Conservation (phyloP, 306 rosid species). For the Inga laurina region DNA sequence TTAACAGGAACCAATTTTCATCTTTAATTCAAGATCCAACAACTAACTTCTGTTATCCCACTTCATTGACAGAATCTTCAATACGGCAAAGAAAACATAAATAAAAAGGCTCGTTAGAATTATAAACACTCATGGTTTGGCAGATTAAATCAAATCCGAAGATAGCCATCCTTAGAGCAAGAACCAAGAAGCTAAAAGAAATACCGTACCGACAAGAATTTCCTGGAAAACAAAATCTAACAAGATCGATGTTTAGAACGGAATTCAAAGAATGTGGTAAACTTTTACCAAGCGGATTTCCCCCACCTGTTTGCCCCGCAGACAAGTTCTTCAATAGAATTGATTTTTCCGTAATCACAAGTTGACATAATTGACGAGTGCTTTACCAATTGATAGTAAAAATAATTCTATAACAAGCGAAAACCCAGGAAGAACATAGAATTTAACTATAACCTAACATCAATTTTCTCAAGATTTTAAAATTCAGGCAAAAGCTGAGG, state of each 20-base stretch:
- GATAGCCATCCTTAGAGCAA: not conserved
- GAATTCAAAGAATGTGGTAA: constrained; percentile 12
- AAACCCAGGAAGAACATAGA: not conserved
- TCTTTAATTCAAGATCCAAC: constrained; percentile 23
- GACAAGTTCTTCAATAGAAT: not conserved
- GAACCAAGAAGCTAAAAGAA: constrained; percentile 14
- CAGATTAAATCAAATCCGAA: not conserved
- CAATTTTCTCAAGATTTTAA: constrained; percentile 13
- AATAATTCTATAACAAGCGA: not conserved
- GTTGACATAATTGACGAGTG: not conserved
- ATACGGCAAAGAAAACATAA: constrained; percentile 3
- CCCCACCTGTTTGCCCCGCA: constrained; percentile 1
- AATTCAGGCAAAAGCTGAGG: constrained; percentile 31
- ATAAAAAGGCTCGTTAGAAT: constrained; percentile 10
- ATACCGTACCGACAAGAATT: constrained; percentile 1
- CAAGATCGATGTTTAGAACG: not conserved
- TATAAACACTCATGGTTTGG: not conserved
- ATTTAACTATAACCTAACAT: constrained; percentile 3
- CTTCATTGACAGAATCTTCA: not conserved
- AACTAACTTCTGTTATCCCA: not conserved
- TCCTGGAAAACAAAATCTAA: not conserved
- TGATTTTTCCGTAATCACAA: not conserved
- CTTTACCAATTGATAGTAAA: not conserved
- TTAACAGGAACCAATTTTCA: constrained; percentile 27
- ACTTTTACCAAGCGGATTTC: not conserved